Evolutionary conservation across 129 eudicot species (phyloP).

Genomic region (Flaveria linearis): DNA sequence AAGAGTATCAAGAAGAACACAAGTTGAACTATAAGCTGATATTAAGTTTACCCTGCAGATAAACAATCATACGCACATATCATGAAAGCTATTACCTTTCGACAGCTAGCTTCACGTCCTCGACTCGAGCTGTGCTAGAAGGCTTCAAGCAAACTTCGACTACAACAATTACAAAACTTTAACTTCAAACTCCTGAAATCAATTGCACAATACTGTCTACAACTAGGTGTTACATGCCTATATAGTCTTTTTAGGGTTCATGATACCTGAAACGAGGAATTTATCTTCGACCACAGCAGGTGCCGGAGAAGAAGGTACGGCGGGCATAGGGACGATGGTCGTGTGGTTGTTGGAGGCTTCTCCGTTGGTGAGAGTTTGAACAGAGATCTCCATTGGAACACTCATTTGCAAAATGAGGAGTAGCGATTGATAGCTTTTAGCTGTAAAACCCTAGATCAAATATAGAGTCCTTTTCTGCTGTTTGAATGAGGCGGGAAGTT

Average conservation of each 20-base stretch:
- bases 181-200: conserved; percentile 7
- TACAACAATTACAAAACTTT: conserved; percentile 33
- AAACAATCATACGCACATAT: not conserved
- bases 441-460: conserved; percentile 51
- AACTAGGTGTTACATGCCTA: not conserved
- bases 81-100: conserved; percentile 57
- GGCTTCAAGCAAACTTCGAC: conserved; percentile 93
- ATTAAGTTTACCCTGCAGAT: not conserved
- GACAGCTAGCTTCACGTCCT: conserved; percentile 67
- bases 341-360: conserved; percentile 34
- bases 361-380: conserved; percentile 39
- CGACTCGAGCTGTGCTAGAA: conserved; percentile 69
- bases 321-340: conserved; percentile 32
- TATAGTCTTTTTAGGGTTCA: not conserved
- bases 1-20: not conserved
- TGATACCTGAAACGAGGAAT: conserved; percentile 64
- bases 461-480: conserved; percentile 4
- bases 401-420: conserved; percentile 41
- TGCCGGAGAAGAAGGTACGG: conserved; percentile 42
- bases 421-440: conserved; percentile 23
- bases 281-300: conserved; percentile 52
- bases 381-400: conserved; percentile 80
- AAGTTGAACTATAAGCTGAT: not conserved
- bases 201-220: conserved; percentile 2
- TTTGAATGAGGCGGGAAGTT: conserved; percentile 65